Conservation (phyloP, 345 rosid species). For the Cardamine occulta region DNA sequence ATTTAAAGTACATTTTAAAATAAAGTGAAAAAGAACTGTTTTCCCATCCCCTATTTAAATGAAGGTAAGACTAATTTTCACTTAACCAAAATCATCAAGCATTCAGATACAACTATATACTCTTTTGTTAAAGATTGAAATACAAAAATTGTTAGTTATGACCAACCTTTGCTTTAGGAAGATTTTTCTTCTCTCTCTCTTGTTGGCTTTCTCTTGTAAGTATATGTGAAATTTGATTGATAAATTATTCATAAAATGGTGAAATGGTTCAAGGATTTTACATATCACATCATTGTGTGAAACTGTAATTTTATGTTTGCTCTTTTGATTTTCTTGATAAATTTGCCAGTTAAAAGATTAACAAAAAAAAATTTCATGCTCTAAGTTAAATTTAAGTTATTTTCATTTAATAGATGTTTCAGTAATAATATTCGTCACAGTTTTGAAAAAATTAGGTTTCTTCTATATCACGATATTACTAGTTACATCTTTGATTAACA, state of each 20-base stretch:
- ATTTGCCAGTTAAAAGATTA: too few species aligned
- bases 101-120: neutral
- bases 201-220: conserved; percentile 3
- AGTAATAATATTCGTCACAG: neutral
- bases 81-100: neutral
- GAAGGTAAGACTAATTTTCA: neutral
- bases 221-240: neutral
- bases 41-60: too few species aligned
- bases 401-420: neutral
- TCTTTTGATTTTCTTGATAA: neutral
- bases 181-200: neutral
- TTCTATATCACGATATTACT: neutral
- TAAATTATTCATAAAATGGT: too few species aligned
- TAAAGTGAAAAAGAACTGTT: too few species aligned
- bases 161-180: neutral
- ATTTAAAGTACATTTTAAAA: too few species aligned
- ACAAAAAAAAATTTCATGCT: too few species aligned
- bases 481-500: neutral
- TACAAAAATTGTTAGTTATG: neutral
- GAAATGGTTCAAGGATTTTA: too few species aligned
- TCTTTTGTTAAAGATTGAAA: neutral
- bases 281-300: too few species aligned
- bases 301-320: neutral
- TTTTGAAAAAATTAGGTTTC: neutral
- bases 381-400: neutral